Base-by-base conservation (phyloP, 2,329 filamentous ascomycete species). In the Aspergillus pseudotamarii region DNA sequence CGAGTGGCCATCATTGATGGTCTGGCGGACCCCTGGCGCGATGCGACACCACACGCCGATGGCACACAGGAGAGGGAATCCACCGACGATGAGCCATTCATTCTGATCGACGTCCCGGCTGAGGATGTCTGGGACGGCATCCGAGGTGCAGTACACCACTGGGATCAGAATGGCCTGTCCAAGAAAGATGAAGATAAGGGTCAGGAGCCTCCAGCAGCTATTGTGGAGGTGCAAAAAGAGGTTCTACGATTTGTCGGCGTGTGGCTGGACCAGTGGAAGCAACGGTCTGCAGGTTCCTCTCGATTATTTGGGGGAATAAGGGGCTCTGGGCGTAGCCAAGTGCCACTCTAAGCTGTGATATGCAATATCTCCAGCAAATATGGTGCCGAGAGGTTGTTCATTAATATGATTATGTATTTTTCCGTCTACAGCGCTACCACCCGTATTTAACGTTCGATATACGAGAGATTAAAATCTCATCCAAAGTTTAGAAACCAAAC, bases 1-100 rank as follows among this genome's bases (percentile, higher is more conserved):
- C 89, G 92, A 1, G 85, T 96, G 0, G 93, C 93, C 3, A 85
- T 91, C 55, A 81, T 96, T 45, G 92, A 93, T 65, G 92, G 92
- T 32, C 86, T 91, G 66, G 86, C 87, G 61, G 93, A 96, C 72
- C 92, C 92, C 0, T 96, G 93, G 93, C 85, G 89, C 21, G 86
- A 88, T 0, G 91, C 90, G 0, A 91, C 89, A 0, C 87, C 90
- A 0, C 88, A 94, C 57, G 89, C 88, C 0, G 84, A 87, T n/a
- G 85, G 82, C 1, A 84, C 88, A 0, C 81, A 83, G 0, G 78
- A 81, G 34, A 82, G 91, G 23, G 76, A 80, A 16, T 90, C 85
- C 51, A 91, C 90, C 0, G 78, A 81, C 0, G 84, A 82, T 55
- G 85, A 93, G 79, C 92, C 92, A 0, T 91, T 89, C 66, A 83